Conservation (phyloP, 2,329 filamentous ascomycete genomes). For the Daldinia sp. region DNA sequence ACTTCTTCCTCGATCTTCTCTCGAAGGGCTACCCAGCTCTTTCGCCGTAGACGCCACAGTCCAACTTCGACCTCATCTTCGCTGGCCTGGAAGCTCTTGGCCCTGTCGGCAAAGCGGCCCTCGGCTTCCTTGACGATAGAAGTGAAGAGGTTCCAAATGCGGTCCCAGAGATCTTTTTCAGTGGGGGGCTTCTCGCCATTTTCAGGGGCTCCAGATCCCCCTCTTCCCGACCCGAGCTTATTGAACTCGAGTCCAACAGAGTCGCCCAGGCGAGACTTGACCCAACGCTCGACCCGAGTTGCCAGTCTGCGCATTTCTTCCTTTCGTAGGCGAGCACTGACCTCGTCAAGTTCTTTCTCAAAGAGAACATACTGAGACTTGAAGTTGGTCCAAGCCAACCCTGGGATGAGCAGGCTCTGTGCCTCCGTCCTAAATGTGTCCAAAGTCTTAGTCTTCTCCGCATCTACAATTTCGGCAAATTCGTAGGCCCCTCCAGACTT, state of each 20-base stretch:
- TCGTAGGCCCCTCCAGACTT: conserved; percentile 92
- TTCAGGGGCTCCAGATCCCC: conserved; percentile 82
- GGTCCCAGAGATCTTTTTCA: conserved; percentile 94
- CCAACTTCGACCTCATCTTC: conserved; percentile 91
- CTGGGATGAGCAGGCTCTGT: conserved; percentile 76
- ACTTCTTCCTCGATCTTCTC: conserved; percentile 96
- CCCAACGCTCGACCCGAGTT: conserved; percentile 91
- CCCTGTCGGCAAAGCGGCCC: conserved; percentile 82
- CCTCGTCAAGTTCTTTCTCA: conserved; percentile 89
- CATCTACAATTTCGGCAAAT: conserved; percentile 90
- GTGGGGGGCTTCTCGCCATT: conserved; percentile 73
- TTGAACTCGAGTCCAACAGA: conserved; percentile 94
- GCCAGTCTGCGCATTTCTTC: conserved; percentile 96
- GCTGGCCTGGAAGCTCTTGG: conserved; percentile 92
- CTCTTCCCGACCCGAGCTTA: conserved; percentile 88
- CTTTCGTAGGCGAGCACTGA: conserved; percentile 83
- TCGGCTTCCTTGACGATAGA: conserved; percentile 87
- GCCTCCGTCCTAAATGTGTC: conserved; percentile 80
- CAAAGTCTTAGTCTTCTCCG: conserved; percentile 80
- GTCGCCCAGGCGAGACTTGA: conserved; percentile 85
- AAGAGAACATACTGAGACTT: conserved; percentile 81
- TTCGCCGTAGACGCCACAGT: conserved; percentile 88
- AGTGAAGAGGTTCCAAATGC: conserved; percentile 88
- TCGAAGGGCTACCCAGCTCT: conserved; percentile 91
- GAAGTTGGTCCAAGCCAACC: conserved; percentile 88